These are phyloP conservation scores for Amphichorda felina DNA, from an alignment of 2,329 filamentous ascomycete species.

Conservation along the genomic window DNA sequence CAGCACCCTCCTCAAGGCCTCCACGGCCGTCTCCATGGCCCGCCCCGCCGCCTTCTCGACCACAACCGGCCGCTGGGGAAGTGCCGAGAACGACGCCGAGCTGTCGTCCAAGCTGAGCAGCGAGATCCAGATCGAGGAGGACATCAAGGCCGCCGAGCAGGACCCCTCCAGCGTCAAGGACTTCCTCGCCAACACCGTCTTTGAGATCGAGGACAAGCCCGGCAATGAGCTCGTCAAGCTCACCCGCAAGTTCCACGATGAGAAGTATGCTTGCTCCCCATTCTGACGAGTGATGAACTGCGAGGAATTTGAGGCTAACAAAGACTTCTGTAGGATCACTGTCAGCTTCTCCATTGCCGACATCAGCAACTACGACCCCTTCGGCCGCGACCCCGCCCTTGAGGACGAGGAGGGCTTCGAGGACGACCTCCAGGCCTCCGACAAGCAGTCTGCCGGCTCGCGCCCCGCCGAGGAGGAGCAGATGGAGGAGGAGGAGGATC, in stretches of 20 bases:
- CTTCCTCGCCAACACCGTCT: conserved; percentile 77
- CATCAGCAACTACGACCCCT: conserved; percentile 26
- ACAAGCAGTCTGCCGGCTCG: conserved; percentile 42
- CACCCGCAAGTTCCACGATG: conserved; percentile 71
- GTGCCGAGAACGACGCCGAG: conserved; percentile 56
- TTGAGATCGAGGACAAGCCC: conserved; percentile 68
- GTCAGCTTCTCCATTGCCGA: conserved; percentile 30
- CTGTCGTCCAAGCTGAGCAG: conserved; percentile 75
- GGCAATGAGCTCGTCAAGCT: conserved; percentile 85
- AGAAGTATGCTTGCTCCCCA: conserved; percentile 54
- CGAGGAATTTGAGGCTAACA: neutral
- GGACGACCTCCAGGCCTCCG: conserved; percentile 35
- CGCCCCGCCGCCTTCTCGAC: conserved; percentile 41
- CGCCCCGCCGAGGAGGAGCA: conserved; percentile 41
- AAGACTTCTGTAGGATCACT: conserved; percentile 21
- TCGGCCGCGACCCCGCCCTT: conserved; percentile 22
- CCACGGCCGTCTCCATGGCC: conserved; percentile 14
- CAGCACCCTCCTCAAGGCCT: conserved; percentile 15
- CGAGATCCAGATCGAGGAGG: conserved; percentile 74
- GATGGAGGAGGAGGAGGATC: conserved; percentile 42
- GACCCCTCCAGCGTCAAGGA: conserved; percentile 71
- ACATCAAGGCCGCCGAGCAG: conserved; percentile 62
- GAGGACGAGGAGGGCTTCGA: conserved; percentile 25
- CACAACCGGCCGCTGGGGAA: conserved; percentile 20
- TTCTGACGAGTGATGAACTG: neutral